A percentile compares a stretch with the other conserved stretches of the same genome.
These are phyloP conservation scores for Pseudognaphalium luteoalbum DNA, from an alignment of 129 eudicot species.

Conservation along the genomic window DNA sequence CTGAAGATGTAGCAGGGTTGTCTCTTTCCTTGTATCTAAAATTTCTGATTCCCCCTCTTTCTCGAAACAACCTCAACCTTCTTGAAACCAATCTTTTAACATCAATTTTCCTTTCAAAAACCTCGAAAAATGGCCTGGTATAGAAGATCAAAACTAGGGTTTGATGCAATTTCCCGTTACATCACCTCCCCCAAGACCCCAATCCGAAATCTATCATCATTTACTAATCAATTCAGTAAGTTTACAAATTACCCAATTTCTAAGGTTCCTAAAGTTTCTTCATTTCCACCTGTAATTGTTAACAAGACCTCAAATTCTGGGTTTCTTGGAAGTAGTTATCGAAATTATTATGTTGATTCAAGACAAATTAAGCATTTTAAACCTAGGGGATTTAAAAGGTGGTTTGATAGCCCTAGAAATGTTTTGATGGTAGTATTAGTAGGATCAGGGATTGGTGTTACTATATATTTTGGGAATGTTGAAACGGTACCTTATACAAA, in stretches of 20 bases:
- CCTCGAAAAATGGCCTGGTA: conserved; percentile 54
- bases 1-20: no score
- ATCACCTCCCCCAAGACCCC: conserved; percentile 36
- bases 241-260: conserved; percentile 1
- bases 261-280: conserved; percentile 22
- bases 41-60: no score
- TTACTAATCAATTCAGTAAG: conserved; percentile 16
- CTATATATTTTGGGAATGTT: conserved; percentile 63
- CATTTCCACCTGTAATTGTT: conserved; percentile 25
- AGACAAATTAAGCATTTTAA: conserved; percentile 53
- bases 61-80: background rate
- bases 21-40: no score
- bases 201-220: conserved; percentile 7
- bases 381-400: conserved; percentile 54
- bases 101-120: background rate
- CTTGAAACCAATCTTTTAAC: background rate
- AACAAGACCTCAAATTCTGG: conserved; percentile 17
- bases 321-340: conserved; percentile 28
- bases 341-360: conserved; percentile 65
- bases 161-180: conserved; percentile 33
- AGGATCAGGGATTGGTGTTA: conserved; percentile 53
- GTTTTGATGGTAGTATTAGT: conserved; percentile 43
- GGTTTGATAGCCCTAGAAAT: conserved; percentile 63
- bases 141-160: conserved; percentile 51
- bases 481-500: conserved; percentile 89